Base-by-base conservation (phyloP, 179 eudicot genomes). In the Drosera spatulata region DNA sequence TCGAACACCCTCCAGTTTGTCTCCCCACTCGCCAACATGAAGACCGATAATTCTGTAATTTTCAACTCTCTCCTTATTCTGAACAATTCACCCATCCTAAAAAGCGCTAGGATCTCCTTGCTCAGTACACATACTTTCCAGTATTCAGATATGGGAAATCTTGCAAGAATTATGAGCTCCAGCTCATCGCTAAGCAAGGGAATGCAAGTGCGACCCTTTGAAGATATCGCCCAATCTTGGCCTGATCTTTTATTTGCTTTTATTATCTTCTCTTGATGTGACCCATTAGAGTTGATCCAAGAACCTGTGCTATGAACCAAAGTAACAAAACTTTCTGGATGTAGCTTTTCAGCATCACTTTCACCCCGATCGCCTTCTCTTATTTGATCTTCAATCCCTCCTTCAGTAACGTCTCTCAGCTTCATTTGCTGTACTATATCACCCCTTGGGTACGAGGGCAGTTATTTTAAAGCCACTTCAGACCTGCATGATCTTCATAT, bases 1-100 rank as follows among this genome's bases (percentile, higher is more conserved):
- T 81, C 85, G 52, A 72, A 78, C 2, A 50, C 74, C 76, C 73
- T 78, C 85, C 85, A 81, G 42, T 41, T 61, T 9, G 9, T 60
- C 59, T 66, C 83, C 6, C 83, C 86, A 13, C 41, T 56, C 0
- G 79, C 75, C 22, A 61, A 53, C 81, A 78, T 73, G 70, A 78
- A 71, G 22, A 81, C 77, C 7, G 78, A 78, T 5, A 82, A 63
- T 48, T 81, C 86, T 43, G 33, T 63, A 3, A 75, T 58, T 12
- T 75, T 66, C 2, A 73, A 63, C 15, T 64, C 70, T 38, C 66
- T 73, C 56, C 86, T 70, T 53, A 81, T 65, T 51, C 57, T 75
- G 50, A 70, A 81, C 6, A 81, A 39, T 58, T 78, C 86, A 7
- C 83, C 81, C 39, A 49, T 64, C 47, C 58, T 70, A 12, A 70